These are phyloP conservation scores for Talaromyces albobiverticillius DNA, from an alignment of 2,329 filamentous ascomycete genomes.

Conservation along the genomic window DNA sequence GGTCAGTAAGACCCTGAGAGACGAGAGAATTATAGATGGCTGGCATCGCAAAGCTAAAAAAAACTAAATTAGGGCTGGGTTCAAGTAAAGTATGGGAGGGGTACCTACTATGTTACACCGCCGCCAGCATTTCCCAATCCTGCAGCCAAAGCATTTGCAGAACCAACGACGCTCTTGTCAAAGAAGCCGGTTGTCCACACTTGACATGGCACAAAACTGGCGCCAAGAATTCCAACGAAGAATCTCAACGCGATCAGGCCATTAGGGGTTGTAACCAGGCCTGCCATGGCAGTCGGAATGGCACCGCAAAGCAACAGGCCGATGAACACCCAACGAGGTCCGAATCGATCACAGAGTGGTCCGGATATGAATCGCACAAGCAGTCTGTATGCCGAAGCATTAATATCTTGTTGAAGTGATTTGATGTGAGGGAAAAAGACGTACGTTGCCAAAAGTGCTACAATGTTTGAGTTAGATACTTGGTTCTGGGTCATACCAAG, in stretches of 20 bases:
- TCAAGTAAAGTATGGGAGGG: not conserved
- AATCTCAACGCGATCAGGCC: constrained; percentile 43
- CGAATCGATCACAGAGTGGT: constrained; percentile 80
- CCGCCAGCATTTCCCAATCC: constrained; percentile 86
- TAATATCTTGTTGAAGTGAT: not conserved
- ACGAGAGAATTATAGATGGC: constrained; percentile 79
- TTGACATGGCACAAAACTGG: constrained; percentile 61
- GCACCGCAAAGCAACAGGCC: constrained; percentile 73
- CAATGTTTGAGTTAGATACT: constrained; percentile 86
- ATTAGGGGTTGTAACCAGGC: constrained; percentile 67
- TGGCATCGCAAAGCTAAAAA: constrained; percentile 73
- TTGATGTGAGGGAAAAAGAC: constrained; percentile 22
- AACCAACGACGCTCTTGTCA: constrained; percentile 87
- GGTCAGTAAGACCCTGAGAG: constrained; percentile 56
- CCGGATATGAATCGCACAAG: constrained; percentile 75
- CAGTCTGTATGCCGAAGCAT: constrained; percentile 46
- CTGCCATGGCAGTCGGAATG: constrained; percentile 78
- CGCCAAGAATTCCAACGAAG: constrained; percentile 44
- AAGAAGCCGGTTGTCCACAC: constrained; percentile 93
- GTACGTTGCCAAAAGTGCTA: constrained; percentile 70
- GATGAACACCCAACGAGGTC: constrained; percentile 76
- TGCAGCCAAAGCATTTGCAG: constrained; percentile 79
- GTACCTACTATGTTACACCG: constrained; percentile 70
- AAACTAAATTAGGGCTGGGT: not conserved
- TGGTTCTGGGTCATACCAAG: constrained; percentile 67